Evolutionary conservation across 257 asterid genomes (phyloP).

Genomic region (Capsicum chinense): DNA sequence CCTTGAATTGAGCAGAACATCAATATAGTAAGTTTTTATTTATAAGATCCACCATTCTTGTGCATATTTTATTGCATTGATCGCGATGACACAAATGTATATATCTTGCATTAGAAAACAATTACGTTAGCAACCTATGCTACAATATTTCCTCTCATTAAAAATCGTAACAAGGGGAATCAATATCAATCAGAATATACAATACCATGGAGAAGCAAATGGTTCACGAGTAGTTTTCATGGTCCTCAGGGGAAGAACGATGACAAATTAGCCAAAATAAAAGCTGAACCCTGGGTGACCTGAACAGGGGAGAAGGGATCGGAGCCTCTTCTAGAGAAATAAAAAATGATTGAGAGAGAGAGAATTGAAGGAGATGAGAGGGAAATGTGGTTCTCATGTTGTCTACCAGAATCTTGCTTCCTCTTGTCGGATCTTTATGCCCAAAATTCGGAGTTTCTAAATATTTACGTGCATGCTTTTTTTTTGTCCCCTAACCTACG

Average conservation of each 20-base stretch:
- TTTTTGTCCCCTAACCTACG: background rate
- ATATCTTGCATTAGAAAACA: background rate
- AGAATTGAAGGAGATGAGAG: background rate
- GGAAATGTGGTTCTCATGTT: slow-evolving; percentile 31
- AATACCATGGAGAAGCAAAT: slow-evolving; percentile 25
- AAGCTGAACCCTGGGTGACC: background rate
- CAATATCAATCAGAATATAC: background rate
- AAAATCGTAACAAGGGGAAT: background rate
- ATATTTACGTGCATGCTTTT: slow-evolving; percentile 2
- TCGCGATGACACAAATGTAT: background rate
- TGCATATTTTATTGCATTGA: slow-evolving; percentile 1
- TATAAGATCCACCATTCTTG: background rate
- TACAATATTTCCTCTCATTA: background rate
- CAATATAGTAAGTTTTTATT: background rate
- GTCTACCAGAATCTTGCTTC: slow-evolving; percentile 22
- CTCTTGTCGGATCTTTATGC: background rate
- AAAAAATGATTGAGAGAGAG: background rate
- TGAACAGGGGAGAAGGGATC: background rate
- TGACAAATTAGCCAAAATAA: slow-evolving; percentile 1
- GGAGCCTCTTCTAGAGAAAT: slow-evolving; percentile 22
- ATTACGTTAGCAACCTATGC: background rate
- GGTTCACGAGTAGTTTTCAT: slow-evolving; percentile 25
- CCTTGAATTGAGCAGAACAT: background rate
- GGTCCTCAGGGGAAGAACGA: background rate
- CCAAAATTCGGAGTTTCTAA: slow-evolving; percentile 16